Evolutionary conservation across 805 yeast genomes (phyloP).

Genomic region (Helenozyma baotianmanensis): DNA sequence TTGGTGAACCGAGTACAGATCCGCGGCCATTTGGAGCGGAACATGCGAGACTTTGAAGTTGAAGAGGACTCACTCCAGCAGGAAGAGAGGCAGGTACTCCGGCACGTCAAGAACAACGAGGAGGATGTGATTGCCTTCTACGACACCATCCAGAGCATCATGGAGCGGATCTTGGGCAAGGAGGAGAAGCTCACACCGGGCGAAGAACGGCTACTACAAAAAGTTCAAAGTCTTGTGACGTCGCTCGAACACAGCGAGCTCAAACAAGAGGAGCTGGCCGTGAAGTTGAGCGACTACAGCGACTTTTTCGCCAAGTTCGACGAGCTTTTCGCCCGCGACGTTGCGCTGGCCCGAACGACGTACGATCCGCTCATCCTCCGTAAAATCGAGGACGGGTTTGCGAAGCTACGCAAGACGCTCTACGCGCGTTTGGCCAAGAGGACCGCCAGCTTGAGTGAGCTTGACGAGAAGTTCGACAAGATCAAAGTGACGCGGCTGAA

Average conservation of each 20-base stretch:
- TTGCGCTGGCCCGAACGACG: neutral
- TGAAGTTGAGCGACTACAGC: too few relatives aligned
- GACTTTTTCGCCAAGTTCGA: neutral
- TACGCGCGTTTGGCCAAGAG: neutral
- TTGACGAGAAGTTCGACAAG: neutral
- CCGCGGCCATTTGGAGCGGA: neutral
- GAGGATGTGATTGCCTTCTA: neutral
- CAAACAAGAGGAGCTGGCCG: too few relatives aligned
- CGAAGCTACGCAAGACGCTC: neutral
- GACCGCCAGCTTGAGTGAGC: neutral
- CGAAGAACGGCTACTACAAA: neutral
- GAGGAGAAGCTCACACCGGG: neutral
- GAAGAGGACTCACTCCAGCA: neutral
- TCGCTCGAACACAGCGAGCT: neutral
- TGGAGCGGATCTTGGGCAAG: neutral
- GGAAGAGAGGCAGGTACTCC: neutral
- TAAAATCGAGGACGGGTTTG: neutral
- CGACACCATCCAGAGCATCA: conserved; percentile 1
- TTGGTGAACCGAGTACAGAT: too few relatives aligned
- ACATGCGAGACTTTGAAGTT: neutral
- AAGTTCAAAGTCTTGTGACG: neutral
- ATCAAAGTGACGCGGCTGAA: neutral
- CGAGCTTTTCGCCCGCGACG: neutral
- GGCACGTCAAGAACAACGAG: neutral
- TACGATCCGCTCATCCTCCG: neutral